Percentiles rank a stretch among this genome's conserved stretches.
phyloP scores from a whole-genome alignment of 495 filamentous ascomycete species.

The Tuber indicum region DNA sequence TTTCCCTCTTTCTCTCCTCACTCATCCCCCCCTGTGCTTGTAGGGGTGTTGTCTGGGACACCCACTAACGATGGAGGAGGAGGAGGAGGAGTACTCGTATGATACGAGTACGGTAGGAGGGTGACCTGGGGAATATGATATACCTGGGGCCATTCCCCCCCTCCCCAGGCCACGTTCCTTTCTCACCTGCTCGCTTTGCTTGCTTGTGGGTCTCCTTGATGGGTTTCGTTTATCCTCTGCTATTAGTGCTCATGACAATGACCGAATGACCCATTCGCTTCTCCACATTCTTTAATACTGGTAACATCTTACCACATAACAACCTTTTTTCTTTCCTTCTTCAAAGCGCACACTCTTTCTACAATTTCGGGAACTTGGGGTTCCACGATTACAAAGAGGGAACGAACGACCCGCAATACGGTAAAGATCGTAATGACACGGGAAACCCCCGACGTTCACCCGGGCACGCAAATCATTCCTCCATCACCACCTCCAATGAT shows the following conservation, averaged over 20 bases:
- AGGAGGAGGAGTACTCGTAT: slow-evolving; percentile 43
- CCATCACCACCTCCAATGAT: background rate
- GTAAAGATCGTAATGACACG: background rate
- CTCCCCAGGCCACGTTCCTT: background rate
- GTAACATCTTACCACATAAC: background rate
- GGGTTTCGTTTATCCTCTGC: background rate
- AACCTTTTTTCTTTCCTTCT: background rate
- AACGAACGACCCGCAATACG: background rate
- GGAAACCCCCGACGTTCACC: background rate
- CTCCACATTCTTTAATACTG: background rate
- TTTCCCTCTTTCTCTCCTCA: slow-evolving; percentile 48
- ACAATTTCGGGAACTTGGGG: background rate
- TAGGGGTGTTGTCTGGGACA: slow-evolving; percentile 74
- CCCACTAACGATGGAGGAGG: slow-evolving; percentile 72
- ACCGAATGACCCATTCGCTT: background rate
- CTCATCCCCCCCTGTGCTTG: background rate
- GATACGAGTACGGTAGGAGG: slow-evolving; percentile 48
- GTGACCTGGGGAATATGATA: background rate
- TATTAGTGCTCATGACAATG: background rate
- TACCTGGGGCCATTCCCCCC: background rate
- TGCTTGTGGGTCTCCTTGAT: background rate
- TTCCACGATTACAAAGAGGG: background rate
- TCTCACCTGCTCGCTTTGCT: background rate
- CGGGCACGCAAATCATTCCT: background rate
- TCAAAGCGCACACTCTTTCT: background rate